Evolutionary conservation across 1,284 basidiomycete genomes (phyloP).

Genomic region (Fistulinella staudtii): DNA sequence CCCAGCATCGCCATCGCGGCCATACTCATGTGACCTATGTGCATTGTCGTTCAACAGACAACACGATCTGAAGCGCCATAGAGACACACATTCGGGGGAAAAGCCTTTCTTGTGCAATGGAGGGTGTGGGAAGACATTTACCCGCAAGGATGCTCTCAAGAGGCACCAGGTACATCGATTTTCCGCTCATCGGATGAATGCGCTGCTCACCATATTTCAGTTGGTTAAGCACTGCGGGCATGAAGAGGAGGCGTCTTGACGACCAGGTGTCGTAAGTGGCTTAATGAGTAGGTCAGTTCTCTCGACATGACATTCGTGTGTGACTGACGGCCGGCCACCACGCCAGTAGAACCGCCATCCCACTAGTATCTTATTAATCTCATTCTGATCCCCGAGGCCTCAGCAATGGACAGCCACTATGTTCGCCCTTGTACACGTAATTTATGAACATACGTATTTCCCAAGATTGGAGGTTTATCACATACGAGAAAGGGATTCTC

Average conservation of each 20-base stretch:
- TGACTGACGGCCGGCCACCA: conserved; percentile 16
- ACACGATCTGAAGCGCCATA: conserved; percentile 76
- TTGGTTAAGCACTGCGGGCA: conserved; percentile 74
- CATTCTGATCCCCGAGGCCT: conserved; percentile 16
- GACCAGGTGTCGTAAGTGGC: conserved; percentile 20
- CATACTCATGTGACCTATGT: conserved; percentile 74
- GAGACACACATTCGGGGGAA: conserved; percentile 77
- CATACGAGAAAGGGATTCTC: conserved; percentile 14
- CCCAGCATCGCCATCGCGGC: conserved; percentile 62
- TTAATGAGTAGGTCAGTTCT: conserved; percentile 16
- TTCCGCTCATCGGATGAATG: conserved; percentile 3
- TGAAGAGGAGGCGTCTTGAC: conserved; percentile 47
- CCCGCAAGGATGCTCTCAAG: conserved; percentile 77
- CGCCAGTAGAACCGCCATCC: conserved; percentile 14
- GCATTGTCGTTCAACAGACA: conserved; percentile 78
- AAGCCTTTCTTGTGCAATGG: conserved; percentile 78
- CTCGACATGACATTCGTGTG: conserved; percentile 9
- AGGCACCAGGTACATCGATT: conserved; percentile 61
- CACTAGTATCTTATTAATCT: conserved; percentile 27
- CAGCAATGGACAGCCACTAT: conserved; percentile 10
- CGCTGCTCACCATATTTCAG: conserved; percentile 36
- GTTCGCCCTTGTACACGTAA: conserved; percentile 28
- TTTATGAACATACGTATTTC: conserved; percentile 28
- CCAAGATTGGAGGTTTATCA: conserved; percentile 8
- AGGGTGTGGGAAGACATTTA: conserved; percentile 78